Base-by-base conservation (phyloP, 1,284 basidiomycete genomes). In the Ustilago loliicola region DNA sequence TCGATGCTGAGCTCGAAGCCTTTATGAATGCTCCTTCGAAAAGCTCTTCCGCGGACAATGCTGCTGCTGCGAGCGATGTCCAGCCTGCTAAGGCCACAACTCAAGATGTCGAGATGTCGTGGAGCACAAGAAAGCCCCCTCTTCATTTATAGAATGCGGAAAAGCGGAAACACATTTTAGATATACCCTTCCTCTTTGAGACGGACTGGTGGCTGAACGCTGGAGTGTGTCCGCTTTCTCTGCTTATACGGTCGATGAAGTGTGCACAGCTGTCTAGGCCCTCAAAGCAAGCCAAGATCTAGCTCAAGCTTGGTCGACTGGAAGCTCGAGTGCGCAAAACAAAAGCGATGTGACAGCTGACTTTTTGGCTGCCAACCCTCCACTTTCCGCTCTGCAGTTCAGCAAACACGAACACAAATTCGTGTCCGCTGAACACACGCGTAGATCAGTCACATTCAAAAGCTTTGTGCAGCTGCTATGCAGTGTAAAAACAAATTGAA, bases 1-100 rank as follows among this genome's bases (percentile, higher is more conserved):
- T 98, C 64, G 96, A 98, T 87, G 92, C 91, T 84, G 95, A 98
- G 88, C 87, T 98, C 72, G 95, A 97, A 80, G 91, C 92, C 1
- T 97, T 96, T 87, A 95, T 96, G 94, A 84, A 81, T 42, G 51
- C 73, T 8, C 72, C 81, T 3, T 61, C 72, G 13, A 29, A 29
- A 40, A 10, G 57, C 30, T 17, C 48, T 38, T 17, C 48, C n/a
- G 13, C 57, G 1, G 11, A 40, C 10, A n/a, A 32, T 19, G 38
- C 42, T 25, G 23, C 45, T 25, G 25, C 50, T n/a, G 40, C 57
- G 6, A 23, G 32, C 36, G 27, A 29, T 15, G 27, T 32, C 15
- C 63, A 61, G 15, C 53, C 54, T 27, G 23, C 38, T 30, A 36
- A 53, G 42, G 15, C 50, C 25, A 54, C n/a, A 15, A 27, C 56